These are phyloP conservation scores for Ascochyta fabae DNA, from an alignment of 2,329 filamentous ascomycete species.

Conservation along the genomic window DNA sequence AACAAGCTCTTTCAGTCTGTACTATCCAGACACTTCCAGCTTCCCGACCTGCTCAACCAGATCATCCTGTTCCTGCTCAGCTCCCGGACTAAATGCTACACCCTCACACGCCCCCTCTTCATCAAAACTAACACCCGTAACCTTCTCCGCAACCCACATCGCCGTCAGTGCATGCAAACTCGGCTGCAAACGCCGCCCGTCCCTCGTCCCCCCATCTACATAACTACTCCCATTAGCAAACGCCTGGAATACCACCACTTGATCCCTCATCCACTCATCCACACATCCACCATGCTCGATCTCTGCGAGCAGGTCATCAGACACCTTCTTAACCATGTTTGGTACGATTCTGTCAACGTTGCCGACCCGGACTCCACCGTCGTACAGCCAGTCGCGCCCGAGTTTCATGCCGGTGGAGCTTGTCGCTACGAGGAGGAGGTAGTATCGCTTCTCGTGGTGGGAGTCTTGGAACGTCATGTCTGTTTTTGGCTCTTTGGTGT, in stretches of 20 bases:
- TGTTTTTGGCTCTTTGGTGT: conserved; percentile 12
- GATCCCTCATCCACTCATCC: conserved; percentile 64
- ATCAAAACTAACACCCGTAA: conserved; percentile 51
- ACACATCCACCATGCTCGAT: conserved; percentile 57
- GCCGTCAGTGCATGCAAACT: conserved; percentile 57
- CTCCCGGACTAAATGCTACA: conserved; percentile 31
- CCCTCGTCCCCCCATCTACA: conserved; percentile 40
- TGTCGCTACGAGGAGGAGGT: conserved; percentile 63
- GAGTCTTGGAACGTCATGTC: conserved; percentile 51
- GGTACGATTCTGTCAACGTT: conserved; percentile 36
- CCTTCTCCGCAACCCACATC: conserved; percentile 51
- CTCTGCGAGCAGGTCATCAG: conserved; percentile 54
- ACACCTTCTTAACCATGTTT: conserved; percentile 53
- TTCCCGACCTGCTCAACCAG: conserved; percentile 6
- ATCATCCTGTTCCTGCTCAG: neutral
- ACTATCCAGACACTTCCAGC: neutral
- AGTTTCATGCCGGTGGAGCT: conserved; percentile 56
- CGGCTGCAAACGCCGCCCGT: conserved; percentile 33
- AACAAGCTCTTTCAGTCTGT: neutral
- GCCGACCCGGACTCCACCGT: conserved; percentile 33
- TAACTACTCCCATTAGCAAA: conserved; percentile 54
- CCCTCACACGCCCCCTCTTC: conserved; percentile 47
- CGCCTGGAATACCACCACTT: conserved; percentile 66
- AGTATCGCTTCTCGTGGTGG: conserved; percentile 54
- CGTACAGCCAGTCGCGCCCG: conserved; percentile 60